Base-by-base conservation (phyloP, 2,329 filamentous ascomycete genomes). In the Fusarium camptoceras region DNA sequence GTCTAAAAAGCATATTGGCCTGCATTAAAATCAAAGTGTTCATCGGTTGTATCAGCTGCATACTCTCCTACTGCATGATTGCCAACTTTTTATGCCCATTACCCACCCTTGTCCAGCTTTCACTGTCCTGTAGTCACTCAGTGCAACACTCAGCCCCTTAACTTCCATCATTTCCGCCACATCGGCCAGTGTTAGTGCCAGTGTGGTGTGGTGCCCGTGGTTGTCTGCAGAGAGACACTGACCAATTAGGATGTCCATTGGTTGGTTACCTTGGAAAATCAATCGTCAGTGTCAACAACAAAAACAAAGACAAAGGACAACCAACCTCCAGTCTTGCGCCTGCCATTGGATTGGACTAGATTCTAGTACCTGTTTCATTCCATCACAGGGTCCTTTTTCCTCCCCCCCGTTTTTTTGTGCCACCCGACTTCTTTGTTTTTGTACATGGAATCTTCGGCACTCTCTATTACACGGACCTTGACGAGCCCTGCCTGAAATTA, bases 231-330 rank as follows among this genome's bases (percentile, higher is more conserved):
- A 39, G 27, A 48, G 54, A 61, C 37, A 31, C 27, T 62, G 43
- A 18, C 60, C 60, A 63, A 56, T 56, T 64, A 34, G 63, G 42
- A 64, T 16, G 25, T 18, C 28, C 43, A 59, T 46, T 53, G 20
- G 49, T 50, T 68, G 64, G 67, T 64, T 57, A 47, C 43, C 49
- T 67, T 60, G 50, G 53, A 66, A 60, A 54, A 49, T 39, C 24
- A 41, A 53, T 28, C 49, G 20, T 66, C 55, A 60, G 57, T n/a
- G 34, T 66, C 59, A 71, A 71, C 68, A 71, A 71, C 55, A 65
- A 70, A 71, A 37, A 37, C 34, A 37, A 37, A 37, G 34, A 56
- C 67, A 67, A 67, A 68, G 34, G 34, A 27, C 31, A 41, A 41
- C 68, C 64, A 71, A 59, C 59, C 65, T 60, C 56, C 24, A 42